A percentile compares a stretch with the other conserved stretches of the same genome.
phyloP scores from a whole-genome alignment of 2,329 filamentous ascomycete genomes.

The Penicillium fuscoglaucum region DNA sequence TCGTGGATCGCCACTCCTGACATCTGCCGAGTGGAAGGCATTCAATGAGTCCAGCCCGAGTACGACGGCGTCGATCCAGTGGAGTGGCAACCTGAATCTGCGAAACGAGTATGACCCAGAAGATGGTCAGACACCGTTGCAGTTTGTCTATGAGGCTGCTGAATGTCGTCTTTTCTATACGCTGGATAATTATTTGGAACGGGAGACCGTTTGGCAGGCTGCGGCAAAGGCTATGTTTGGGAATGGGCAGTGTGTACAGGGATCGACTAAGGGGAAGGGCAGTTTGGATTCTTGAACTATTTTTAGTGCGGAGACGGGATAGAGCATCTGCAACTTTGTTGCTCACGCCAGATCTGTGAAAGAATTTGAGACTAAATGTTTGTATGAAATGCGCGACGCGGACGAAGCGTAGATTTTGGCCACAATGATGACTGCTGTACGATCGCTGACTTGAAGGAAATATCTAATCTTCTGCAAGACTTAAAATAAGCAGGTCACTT shows the following conservation, averaged over 20 bases:
- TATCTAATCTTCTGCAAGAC: no score
- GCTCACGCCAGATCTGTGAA: no score
- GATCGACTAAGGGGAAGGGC: conserved; percentile 25
- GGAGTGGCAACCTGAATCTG: conserved; percentile 45
- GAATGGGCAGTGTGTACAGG: conserved; percentile 21
- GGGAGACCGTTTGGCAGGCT: conserved; percentile 54
- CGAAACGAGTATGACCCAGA: conserved; percentile 48
- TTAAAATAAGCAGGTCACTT: no score
- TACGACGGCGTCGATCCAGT: conserved; percentile 13
- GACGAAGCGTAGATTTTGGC: no score
- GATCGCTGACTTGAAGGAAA: no score
- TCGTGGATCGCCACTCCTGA: conserved; percentile 19
- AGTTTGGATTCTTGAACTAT: conserved; percentile 20
- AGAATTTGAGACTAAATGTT: no score
- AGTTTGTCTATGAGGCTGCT: conserved; percentile 62
- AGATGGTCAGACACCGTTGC: conserved; percentile 51
- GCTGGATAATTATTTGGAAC: conserved; percentile 52
- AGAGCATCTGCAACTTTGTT: no score
- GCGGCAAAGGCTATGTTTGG: conserved; percentile 34
- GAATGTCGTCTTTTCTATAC: conserved; percentile 64
- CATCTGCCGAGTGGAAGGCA: conserved; percentile 20
- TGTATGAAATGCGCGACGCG: no score
- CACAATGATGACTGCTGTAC: no score
- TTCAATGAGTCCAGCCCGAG: conserved; percentile 22
- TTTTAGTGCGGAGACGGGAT: no score